Conservation (phyloP, 805 yeast species). For the Komagataella populi region DNA sequence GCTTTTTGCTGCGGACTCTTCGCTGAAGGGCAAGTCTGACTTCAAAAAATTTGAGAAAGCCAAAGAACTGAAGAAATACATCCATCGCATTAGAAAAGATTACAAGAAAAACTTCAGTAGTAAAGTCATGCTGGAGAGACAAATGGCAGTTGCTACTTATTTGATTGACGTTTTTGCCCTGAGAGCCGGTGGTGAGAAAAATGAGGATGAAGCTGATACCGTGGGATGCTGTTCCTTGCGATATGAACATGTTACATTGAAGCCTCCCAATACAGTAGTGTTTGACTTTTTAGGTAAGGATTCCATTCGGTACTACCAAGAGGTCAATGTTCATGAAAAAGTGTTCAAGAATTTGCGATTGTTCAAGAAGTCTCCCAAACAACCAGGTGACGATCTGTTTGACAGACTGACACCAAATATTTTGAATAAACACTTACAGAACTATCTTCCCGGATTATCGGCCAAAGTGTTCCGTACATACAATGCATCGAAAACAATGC, state of each 20-base stretch:
- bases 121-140: constrained; percentile 72
- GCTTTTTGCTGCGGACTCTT: constrained; percentile 80
- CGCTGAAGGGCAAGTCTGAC: constrained; percentile 84
- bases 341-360: constrained; percentile 81
- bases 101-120: constrained; percentile 60
- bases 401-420: constrained; percentile 79
- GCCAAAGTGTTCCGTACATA: constrained; percentile 97
- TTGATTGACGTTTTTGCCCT: constrained; percentile 85
- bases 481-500: constrained; percentile 95
- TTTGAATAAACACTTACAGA: constrained; percentile 77
- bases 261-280: constrained; percentile 74
- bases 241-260: constrained; percentile 75
- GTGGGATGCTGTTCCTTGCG: constrained; percentile 95
- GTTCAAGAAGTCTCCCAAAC: constrained; percentile 81
- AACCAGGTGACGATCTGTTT: constrained; percentile 84
- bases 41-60: constrained; percentile 90
- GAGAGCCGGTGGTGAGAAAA: constrained; percentile 97
- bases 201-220: constrained; percentile 96
- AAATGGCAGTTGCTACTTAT: constrained; percentile 88
- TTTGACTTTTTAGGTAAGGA: constrained; percentile 95
- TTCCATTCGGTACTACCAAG: constrained; percentile 83
- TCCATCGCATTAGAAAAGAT: constrained; percentile 61
- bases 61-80: constrained; percentile 62
- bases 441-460: constrained; percentile 83
- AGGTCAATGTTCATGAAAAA: constrained; percentile 83